Conservation (phyloP, 2,329 filamentous ascomycete genomes). For the Xylaria sp. region DNA sequence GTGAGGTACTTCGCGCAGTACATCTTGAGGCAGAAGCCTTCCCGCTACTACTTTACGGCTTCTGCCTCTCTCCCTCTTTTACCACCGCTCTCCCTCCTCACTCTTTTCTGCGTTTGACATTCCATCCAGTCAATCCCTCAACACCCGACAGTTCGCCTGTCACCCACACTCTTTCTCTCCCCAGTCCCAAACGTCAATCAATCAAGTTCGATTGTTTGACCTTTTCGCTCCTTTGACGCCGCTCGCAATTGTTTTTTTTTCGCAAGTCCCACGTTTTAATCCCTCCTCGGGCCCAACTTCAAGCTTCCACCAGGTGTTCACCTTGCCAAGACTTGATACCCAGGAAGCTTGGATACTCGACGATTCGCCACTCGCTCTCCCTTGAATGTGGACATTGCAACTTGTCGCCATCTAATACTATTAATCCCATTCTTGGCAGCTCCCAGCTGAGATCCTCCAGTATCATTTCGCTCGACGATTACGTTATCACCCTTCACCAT, state of each 20-base stretch:
- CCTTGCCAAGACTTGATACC: conserved; percentile 16
- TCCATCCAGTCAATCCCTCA: conserved; percentile 21
- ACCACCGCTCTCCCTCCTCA: conserved; percentile 11
- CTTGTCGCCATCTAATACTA: background rate
- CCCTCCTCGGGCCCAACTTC: conserved; percentile 12
- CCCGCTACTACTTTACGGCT: conserved; percentile 1
- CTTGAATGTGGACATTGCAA: conserved; percentile 2
- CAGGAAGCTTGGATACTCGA: conserved; percentile 16
- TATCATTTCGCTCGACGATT: background rate
- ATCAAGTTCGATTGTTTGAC: conserved; percentile 19
- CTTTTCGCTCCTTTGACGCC: conserved; percentile 28
- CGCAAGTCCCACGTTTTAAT: conserved; percentile 4
- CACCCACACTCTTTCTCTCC: conserved; percentile 27
- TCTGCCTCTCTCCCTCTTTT: conserved; percentile 8
- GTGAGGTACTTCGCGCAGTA: background rate
- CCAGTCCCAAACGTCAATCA: conserved; percentile 18
- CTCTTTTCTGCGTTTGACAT: conserved; percentile 16
- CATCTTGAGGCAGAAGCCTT: background rate
- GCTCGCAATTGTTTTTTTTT: conserved; percentile 31
- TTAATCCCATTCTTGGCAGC: background rate
- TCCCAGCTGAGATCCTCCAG: background rate
- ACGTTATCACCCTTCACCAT: conserved; percentile 14
- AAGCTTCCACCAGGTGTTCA: conserved; percentile 20
- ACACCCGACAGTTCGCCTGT: conserved; percentile 22
- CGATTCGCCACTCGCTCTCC: conserved; percentile 4